Evolutionary conservation across 345 rosid genomes (phyloP).

Genomic region (Pseudoturritis turrita): DNA sequence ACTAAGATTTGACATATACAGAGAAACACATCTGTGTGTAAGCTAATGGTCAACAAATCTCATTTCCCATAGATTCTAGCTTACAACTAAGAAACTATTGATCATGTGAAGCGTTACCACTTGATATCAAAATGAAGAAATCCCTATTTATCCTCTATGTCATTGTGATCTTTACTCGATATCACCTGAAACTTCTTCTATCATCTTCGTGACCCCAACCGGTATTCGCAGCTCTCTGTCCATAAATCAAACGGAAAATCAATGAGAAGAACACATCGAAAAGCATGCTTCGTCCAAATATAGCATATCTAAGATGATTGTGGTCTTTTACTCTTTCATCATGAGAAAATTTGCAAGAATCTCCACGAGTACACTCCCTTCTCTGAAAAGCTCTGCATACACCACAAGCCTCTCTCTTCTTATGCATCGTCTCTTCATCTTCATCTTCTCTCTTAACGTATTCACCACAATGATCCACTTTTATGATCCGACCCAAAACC

Average conservation of each 20-base stretch:
- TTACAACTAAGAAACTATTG: neutral
- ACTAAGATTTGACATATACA: slow-evolving; percentile 4
- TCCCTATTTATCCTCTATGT: slow-evolving; percentile 18
- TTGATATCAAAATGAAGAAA: slow-evolving; percentile 25
- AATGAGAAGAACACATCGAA: neutral
- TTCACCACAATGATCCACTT: slow-evolving; percentile 40
- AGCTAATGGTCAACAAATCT: neutral
- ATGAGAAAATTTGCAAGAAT: slow-evolving; percentile 70
- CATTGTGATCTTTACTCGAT: slow-evolving; percentile 29
- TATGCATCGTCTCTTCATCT: slow-evolving; percentile 54
- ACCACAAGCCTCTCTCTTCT: slow-evolving; percentile 73
- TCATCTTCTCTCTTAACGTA: slow-evolving; percentile 78
- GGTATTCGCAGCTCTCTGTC: slow-evolving; percentile 62
- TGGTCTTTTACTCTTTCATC: slow-evolving; percentile 55
- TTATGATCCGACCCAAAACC: slow-evolving; percentile 56
- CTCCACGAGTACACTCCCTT: slow-evolving; percentile 73
- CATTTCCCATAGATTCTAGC: slow-evolving; percentile 7
- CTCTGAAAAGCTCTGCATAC: slow-evolving; percentile 78
- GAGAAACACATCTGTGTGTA: neutral
- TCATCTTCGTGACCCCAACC: slow-evolving; percentile 63
- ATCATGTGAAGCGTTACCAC: neutral
- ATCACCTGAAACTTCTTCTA: slow-evolving; percentile 50
- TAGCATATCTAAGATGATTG: neutral
- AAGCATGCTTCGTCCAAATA: neutral
- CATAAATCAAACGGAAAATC: slow-evolving; percentile 7